phyloP scores from a whole-genome alignment of 495 filamentous ascomycete genomes.

The Penicillium simplicissimum region DNA sequence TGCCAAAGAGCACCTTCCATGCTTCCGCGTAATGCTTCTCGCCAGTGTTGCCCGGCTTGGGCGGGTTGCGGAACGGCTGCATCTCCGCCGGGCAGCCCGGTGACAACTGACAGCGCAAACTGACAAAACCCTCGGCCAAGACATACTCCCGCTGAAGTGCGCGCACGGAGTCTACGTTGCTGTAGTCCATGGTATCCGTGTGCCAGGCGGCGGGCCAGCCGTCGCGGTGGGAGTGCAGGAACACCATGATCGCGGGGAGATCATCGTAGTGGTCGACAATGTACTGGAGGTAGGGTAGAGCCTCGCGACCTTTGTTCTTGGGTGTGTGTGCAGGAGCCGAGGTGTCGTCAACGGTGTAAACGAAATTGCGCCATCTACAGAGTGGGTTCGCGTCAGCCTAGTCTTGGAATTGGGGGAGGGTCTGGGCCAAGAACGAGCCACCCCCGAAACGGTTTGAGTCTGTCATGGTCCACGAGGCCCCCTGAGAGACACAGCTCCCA shows the following conservation, averaged over 20 bases:
- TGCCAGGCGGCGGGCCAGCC: constrained; percentile 48
- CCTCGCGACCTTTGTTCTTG: constrained; percentile 50
- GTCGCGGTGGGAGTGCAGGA: constrained; percentile 47
- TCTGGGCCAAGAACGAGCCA: constrained; percentile 1
- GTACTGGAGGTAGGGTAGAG: constrained; percentile 50
- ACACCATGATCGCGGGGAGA: constrained; percentile 42
- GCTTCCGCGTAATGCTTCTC: constrained; percentile 44
- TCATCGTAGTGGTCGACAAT: constrained; percentile 50
- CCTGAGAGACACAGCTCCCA: neutral
- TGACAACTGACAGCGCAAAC: constrained; percentile 42
- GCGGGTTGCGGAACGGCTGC: constrained; percentile 41
- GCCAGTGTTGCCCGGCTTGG: constrained; percentile 54
- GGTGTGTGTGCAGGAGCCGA: constrained; percentile 39
- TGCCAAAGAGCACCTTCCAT: constrained; percentile 46
- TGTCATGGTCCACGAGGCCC: neutral
- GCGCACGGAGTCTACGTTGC: constrained; percentile 46
- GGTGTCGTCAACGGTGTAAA: constrained; percentile 50
- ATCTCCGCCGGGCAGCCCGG: constrained; percentile 46
- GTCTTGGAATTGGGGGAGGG: neutral
- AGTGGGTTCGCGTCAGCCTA: constrained; percentile 13
- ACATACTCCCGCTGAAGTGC: constrained; percentile 40
- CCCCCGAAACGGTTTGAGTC: neutral
- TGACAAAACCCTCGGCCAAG: constrained; percentile 41
- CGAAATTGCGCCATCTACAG: constrained; percentile 43
- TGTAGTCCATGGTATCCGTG: constrained; percentile 46